Percentiles rank a stretch among this genome's conserved stretches.
Conservation (phyloP, 2,329 filamentous ascomycete genomes). For the Colletotrichum echinochloae region DNA sequence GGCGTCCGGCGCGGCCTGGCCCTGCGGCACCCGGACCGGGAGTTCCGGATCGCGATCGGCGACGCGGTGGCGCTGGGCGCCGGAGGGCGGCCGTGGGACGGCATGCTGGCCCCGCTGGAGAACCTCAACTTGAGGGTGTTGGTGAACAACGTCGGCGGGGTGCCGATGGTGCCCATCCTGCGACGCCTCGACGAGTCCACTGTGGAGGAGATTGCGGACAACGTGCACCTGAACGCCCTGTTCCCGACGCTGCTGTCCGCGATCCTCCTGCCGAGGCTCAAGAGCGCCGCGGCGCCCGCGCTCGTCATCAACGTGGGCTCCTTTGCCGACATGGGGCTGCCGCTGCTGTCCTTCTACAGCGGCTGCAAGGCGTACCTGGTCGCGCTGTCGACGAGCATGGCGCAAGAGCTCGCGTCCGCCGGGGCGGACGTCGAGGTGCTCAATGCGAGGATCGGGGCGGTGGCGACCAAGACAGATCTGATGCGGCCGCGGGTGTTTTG, state of each 20-base stretch:
- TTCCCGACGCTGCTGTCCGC: constrained; percentile 36
- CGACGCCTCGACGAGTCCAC: constrained; percentile 26
- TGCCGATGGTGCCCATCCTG: constrained; percentile 16
- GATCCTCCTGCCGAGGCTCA: constrained; percentile 23
- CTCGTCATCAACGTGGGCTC: constrained; percentile 39
- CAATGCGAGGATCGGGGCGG: constrained; percentile 25
- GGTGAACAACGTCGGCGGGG: constrained; percentile 43
- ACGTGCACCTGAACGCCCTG: constrained; percentile 33
- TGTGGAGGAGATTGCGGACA: constrained; percentile 19
- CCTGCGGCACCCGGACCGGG: constrained; percentile 52
- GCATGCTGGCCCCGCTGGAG: constrained; percentile 33
- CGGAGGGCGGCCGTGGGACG: constrained; percentile 21
- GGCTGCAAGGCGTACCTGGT: constrained; percentile 35
- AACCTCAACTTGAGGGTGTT: constrained; percentile 42
- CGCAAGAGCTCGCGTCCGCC: constrained; percentile 22
- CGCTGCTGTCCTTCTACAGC: constrained; percentile 32
- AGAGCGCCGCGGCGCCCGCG: constrained; percentile 11
- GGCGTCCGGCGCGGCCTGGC: constrained; percentile 54
- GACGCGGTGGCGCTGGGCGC: constrained; percentile 52
- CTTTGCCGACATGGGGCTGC: constrained; percentile 27
- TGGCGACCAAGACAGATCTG: constrained; percentile 27
- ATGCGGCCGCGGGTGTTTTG: constrained; percentile 27
- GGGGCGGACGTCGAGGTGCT: constrained; percentile 36
- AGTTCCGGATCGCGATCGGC: constrained; percentile 56
- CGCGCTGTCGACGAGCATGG: constrained; percentile 25